phyloP scores from a whole-genome alignment of 2,329 filamentous ascomycete genomes.

The Thermoascus crustaceus region DNA sequence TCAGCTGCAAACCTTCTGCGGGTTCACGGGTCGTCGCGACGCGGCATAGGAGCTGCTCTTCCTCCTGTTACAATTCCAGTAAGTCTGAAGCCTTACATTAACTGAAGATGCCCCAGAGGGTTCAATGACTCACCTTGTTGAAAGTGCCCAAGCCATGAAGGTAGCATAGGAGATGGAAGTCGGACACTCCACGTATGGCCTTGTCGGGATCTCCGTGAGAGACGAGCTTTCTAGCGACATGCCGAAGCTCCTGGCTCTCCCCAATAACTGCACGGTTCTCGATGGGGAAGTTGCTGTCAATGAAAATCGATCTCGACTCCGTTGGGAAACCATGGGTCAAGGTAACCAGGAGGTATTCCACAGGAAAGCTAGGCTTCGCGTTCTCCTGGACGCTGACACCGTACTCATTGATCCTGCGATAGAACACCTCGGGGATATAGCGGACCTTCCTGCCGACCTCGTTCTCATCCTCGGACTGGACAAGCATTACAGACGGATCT shows the following conservation, averaged over 20 bases:
- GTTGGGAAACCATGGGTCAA: conserved; percentile 94
- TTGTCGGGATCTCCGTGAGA: conserved; percentile 54
- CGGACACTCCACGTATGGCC: conserved; percentile 64
- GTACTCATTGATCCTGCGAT: conserved; percentile 90
- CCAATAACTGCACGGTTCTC: conserved; percentile 86
- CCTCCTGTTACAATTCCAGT: conserved; percentile 54
- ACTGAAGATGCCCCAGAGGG: conserved; percentile 4
- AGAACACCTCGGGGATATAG: conserved; percentile 97
- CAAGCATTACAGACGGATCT: conserved; percentile 87
- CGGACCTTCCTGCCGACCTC: conserved; percentile 59
- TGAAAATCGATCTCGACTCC: conserved; percentile 68
- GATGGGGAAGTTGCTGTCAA: conserved; percentile 65
- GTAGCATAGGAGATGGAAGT: conserved; percentile 92
- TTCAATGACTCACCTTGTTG: conserved; percentile 59
- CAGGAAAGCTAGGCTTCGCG: conserved; percentile 90
- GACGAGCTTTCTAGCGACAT: conserved; percentile 61
- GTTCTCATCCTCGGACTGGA: conserved; percentile 83
- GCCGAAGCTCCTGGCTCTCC: conserved; percentile 69
- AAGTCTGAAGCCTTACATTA: neutral
- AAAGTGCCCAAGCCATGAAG: conserved; percentile 72
- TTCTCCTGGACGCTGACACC: conserved; percentile 94
- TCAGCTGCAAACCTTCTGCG: conserved; percentile 71
- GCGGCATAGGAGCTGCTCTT: conserved; percentile 76
- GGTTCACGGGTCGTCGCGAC: conserved; percentile 76
- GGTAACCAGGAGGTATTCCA: conserved; percentile 92